Evolutionary conservation across 2,329 filamentous ascomycete genomes (phyloP).

Genomic region (Talaromyces sp.): DNA sequence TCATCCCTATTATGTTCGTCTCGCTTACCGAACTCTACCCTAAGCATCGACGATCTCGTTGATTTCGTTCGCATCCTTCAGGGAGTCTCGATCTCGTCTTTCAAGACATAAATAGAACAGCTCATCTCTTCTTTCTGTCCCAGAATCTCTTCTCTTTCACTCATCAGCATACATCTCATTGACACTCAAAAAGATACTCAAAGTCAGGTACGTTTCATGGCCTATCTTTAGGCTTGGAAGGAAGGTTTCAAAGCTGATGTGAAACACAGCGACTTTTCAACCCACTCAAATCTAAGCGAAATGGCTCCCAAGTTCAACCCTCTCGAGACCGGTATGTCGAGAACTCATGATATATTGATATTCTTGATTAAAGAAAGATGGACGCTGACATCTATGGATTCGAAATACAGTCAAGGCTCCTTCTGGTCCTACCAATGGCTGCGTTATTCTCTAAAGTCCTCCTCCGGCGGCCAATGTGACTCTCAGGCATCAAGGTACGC

Average conservation of each 20-base stretch:
- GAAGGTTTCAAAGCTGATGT: not conserved
- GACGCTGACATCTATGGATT: not conserved
- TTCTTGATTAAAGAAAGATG: not conserved
- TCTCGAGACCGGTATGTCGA: conserved; percentile 13
- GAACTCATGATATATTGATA: not conserved
- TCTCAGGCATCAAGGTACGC: not conserved
- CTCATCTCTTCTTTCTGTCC: not conserved
- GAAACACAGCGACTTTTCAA: not conserved
- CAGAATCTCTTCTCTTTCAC: not conserved
- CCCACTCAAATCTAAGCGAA: not conserved
- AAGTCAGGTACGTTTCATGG: not conserved
- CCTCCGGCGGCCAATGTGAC: not conserved
- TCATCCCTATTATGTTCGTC: too few species aligned
- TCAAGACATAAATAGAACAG: not conserved
- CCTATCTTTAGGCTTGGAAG: not conserved
- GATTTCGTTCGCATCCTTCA: not conserved
- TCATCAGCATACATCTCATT: not conserved
- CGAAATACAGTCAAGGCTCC: conserved; percentile 7
- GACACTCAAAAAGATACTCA: not conserved
- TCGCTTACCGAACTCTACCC: not conserved
- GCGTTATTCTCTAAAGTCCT: conserved; percentile 14
- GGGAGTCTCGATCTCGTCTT: not conserved
- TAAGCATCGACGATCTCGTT: not conserved
- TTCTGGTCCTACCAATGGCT: not conserved
- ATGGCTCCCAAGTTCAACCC: conserved; percentile 16